phyloP scores from a whole-genome alignment of 805 yeast species.

The Zygosaccharomyces gambellarensis region DNA sequence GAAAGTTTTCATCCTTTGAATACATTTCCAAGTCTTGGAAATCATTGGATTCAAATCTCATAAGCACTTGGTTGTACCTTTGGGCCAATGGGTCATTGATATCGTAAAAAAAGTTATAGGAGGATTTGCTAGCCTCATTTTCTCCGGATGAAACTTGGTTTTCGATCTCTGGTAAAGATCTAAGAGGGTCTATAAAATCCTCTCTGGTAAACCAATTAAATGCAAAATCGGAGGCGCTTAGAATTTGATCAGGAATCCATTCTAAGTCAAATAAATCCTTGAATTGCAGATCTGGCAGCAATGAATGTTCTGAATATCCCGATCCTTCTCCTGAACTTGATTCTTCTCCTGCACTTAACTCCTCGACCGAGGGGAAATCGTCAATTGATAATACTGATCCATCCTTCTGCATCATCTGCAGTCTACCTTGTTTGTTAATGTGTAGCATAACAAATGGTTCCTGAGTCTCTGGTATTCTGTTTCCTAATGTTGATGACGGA shows the following conservation, averaged over 20 bases:
- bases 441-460: conserved; percentile 1
- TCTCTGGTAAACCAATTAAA: conserved; percentile 11
- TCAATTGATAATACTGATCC: neutral
- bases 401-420: conserved; percentile 1
- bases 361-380: conserved; percentile 7
- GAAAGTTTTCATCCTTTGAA: conserved; percentile 13
- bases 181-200: neutral
- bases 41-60: conserved; percentile 7
- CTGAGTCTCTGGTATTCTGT: neutral
- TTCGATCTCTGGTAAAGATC: neutral
- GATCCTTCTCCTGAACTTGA: neutral
- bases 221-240: conserved; percentile 6
- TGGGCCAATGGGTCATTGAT: conserved; percentile 7
- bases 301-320: neutral
- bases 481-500: neutral
- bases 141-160: neutral
- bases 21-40: neutral
- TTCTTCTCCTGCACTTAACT: conserved; percentile 2
- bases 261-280: conserved; percentile 11
- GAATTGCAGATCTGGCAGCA: neutral
- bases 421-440: neutral
- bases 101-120: conserved; percentile 6
- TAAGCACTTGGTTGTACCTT: conserved; percentile 7
- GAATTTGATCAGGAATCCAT: conserved; percentile 8
- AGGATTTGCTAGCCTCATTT: neutral